Conservation (phyloP, 129 eudicot species). For the Centaurea solstitialis region DNA sequence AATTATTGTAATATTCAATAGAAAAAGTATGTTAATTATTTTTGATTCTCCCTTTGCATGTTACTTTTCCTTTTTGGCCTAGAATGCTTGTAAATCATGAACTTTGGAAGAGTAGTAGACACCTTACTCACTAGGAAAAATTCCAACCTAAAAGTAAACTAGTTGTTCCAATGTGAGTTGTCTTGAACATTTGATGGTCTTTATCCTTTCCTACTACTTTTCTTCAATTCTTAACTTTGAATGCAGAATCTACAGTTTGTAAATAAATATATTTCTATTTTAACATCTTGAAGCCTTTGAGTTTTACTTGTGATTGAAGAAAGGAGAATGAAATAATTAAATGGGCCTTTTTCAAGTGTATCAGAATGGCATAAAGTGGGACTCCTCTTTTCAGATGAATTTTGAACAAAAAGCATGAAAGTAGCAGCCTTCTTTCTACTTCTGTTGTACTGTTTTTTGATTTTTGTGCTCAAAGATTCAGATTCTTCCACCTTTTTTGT, state of each 20-base stretch:
- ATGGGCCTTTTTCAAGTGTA: slow-evolving; percentile 4
- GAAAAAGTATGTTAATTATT: slow-evolving; percentile 17
- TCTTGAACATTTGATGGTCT: slow-evolving; percentile 35
- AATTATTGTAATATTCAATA: slow-evolving; percentile 11
- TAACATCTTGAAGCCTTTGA: not conserved
- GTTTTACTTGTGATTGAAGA: not conserved
- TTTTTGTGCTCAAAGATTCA: slow-evolving; percentile 26
- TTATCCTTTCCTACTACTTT: not conserved
- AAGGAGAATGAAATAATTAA: slow-evolving; percentile 14
- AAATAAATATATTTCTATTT: not conserved
- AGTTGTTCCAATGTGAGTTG: slow-evolving; percentile 26
- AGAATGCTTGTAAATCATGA: slow-evolving; percentile 13
- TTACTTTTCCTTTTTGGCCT: slow-evolving; percentile 30
- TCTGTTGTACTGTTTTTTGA: not conserved
- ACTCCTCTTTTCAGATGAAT: slow-evolving; percentile 26
- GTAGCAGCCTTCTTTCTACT: slow-evolving; percentile 7
- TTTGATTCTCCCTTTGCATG: slow-evolving; percentile 8
- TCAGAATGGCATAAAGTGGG: not conserved
- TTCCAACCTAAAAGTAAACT: slow-evolving; percentile 16
- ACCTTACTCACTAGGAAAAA: slow-evolving; percentile 24
- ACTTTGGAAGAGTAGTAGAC: slow-evolving; percentile 19
- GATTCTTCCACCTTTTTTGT: slow-evolving; percentile 30
- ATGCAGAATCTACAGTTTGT: slow-evolving; percentile 4
- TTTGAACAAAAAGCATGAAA: slow-evolving; percentile 7
- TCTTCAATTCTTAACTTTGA: not conserved